Evolutionary conservation across 495 filamentous ascomycete species (phyloP), one percentile per base, ranked within the genome.

Genomic region (Jackrogersella minutella): DNA sequence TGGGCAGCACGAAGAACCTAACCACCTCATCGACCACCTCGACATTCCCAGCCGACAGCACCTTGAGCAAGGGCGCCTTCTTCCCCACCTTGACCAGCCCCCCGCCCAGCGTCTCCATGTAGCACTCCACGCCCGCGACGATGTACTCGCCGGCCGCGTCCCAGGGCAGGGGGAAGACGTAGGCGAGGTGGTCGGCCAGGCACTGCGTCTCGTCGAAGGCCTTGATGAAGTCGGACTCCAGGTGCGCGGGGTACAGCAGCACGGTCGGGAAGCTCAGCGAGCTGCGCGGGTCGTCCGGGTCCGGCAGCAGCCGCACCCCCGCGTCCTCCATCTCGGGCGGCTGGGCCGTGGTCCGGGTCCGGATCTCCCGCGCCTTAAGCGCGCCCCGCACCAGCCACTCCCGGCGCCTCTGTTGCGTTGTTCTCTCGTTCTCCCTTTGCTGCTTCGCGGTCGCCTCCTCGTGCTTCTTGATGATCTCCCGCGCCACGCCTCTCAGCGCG

Each of bases 51-150:
- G 82, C 78, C n/a, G 80, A 79, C 60, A 98, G 77, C 53, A 91
- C 84, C 79, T 93, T 90, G 62, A 91, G 70, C 62, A 97, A 72
- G 17, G 86, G 80, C 54, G 92, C 77, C 73, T 93, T 96, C 84
- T 89, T 92, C n/a, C 95, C 94, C 0, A 91, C 88, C 77, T 96
- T 97, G 58, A 94, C 83, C 67, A 99, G 69, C 9, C 95, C 96
- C 0, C 93, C 93, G 0, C 81, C 78, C 13, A 79, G 72, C 1
- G 92, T 98, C 79, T 97, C 91, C 83, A 93, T 90, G 73, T 90
- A 99, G 66, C 90, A 93, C 68, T 97, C 93, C n/a, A 97, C 91
- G 5, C 80, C 75, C 0, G 78, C 77, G 0, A 80, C 67, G 7
- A 76, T 81, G 67, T 96, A 97, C 69, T 90, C 89, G 3, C 84